These are phyloP conservation scores for Xylariaceae sp. DNA, from an alignment of 2,329 filamentous ascomycete species.

Conservation along the genomic window DNA sequence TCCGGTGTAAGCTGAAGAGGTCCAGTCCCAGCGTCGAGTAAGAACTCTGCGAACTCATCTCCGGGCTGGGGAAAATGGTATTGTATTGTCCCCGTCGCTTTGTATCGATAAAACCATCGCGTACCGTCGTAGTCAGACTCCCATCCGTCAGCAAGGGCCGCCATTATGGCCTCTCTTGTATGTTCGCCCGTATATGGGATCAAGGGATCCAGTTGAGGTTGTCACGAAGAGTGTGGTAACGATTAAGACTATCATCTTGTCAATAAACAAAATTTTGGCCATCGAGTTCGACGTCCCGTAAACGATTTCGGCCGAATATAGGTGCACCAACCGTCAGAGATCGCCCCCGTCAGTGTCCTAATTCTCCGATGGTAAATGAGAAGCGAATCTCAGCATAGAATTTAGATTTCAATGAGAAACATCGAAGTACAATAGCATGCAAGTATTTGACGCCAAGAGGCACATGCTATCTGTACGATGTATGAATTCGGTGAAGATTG, in stretches of 20 bases:
- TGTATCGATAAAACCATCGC: conserved; percentile 57
- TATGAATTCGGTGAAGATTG: background rate
- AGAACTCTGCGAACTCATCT: conserved; percentile 55
- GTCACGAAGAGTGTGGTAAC: background rate
- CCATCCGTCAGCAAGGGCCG: conserved; percentile 50
- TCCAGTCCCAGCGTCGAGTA: conserved; percentile 34
- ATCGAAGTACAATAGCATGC: background rate
- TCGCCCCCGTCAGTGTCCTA: background rate
- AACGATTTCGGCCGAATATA: background rate
- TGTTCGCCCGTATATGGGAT: conserved; percentile 1
- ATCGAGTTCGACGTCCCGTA: background rate
- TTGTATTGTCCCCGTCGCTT: conserved; percentile 50
- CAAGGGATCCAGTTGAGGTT: background rate
- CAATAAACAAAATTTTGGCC: conserved; percentile 1
- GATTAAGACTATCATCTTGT: conserved; percentile 4
- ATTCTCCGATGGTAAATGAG: background rate
- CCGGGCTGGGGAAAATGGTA: conserved; percentile 55
- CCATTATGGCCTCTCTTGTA: conserved; percentile 28
- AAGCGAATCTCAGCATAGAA: background rate
- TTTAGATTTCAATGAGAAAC: background rate
- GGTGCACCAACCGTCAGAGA: background rate
- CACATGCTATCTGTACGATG: background rate
- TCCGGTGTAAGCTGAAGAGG: conserved; percentile 46
- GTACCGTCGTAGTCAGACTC: conserved; percentile 54
- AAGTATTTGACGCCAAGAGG: conserved; percentile 2